phyloP scores from a whole-genome alignment of 1,139 yeast genomes.

The Candida sanyaensis region DNA sequence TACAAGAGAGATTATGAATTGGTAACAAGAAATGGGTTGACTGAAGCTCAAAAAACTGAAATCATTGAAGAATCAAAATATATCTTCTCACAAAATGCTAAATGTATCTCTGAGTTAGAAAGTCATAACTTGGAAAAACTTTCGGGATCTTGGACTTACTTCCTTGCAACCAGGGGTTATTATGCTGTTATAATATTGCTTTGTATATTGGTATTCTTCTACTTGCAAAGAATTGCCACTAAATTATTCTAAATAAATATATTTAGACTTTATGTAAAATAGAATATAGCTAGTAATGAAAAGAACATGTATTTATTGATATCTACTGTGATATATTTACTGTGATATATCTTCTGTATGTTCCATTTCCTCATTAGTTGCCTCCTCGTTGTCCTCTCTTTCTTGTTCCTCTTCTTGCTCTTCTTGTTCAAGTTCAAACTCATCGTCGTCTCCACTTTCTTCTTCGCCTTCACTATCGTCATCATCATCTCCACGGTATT shows the following conservation, averaged over 20 bases:
- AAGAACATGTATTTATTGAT: not conserved
- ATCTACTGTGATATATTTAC: constrained; percentile 12
- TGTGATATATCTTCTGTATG: constrained; percentile 13
- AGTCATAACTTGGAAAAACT: constrained; percentile 59
- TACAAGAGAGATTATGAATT: constrained; percentile 80
- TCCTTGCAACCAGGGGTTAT: constrained; percentile 51
- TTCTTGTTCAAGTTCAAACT: constrained; percentile 8
- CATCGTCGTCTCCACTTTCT: constrained; percentile 7
- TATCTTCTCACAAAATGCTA: constrained; percentile 64
- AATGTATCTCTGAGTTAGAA: constrained; percentile 66
- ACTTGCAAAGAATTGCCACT: constrained; percentile 27
- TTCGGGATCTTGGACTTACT: constrained; percentile 57
- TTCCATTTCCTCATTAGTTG: constrained; percentile 12
- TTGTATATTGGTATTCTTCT: constrained; percentile 26
- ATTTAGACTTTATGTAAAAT: not conserved
- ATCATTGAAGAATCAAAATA: constrained; percentile 68
- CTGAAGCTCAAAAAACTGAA: constrained; percentile 70
- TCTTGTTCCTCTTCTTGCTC: constrained; percentile 10
- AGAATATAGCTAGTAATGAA: not conserved
- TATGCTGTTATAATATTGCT: constrained; percentile 32
- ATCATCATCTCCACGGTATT: constrained; percentile 9
- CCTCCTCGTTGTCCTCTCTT: constrained; percentile 9
- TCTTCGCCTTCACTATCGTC: constrained; percentile 9
- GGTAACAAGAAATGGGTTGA: constrained; percentile 64
- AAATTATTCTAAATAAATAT: constrained; percentile 9